Conservation (phyloP, 352 stramenopile species). For the Globisporangium sylvaticum region DNA sequence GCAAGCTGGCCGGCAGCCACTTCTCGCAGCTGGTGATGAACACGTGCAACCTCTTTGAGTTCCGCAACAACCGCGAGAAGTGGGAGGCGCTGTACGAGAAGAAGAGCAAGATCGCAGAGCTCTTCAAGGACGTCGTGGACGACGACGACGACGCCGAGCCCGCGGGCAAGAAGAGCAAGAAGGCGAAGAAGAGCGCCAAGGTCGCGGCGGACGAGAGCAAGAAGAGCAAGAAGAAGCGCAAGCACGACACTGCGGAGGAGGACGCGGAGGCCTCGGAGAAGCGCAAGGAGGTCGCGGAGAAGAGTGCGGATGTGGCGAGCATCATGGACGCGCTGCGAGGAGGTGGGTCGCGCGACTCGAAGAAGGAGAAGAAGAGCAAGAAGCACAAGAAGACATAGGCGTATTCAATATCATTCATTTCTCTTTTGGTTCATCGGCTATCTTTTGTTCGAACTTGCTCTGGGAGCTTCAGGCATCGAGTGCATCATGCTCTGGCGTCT, state of each 20-base stretch:
- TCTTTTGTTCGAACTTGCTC: background rate
- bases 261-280: conserved; percentile 23
- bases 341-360: conserved; percentile 9
- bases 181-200: conserved; percentile 7
- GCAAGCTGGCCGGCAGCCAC: conserved; percentile 69
- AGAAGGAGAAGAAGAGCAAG: conserved; percentile 40
- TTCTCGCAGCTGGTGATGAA: conserved; percentile 84
- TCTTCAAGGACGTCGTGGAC: conserved; percentile 75
- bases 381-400: conserved; percentile 25
- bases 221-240: conserved; percentile 41
- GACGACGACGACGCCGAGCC: conserved; percentile 23
- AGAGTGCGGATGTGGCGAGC: conserved; percentile 49
- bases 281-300: conserved; percentile 26
- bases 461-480: background rate
- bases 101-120: conserved; percentile 71
- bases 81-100: conserved; percentile 75
- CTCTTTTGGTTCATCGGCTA: background rate
- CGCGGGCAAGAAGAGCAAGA: conserved; percentile 20
- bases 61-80: conserved; percentile 72
- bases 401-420: background rate
- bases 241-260: conserved; percentile 21
- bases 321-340: conserved; percentile 68
- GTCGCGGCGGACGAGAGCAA: conserved; percentile 21
- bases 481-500: too few species aligned
- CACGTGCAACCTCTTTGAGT: conserved; percentile 75